A percentile compares a stretch with the other conserved stretches of the same genome.
Conservation (phyloP, 2,329 filamentous ascomycete species). For the Reticulascus tulasneorum region DNA sequence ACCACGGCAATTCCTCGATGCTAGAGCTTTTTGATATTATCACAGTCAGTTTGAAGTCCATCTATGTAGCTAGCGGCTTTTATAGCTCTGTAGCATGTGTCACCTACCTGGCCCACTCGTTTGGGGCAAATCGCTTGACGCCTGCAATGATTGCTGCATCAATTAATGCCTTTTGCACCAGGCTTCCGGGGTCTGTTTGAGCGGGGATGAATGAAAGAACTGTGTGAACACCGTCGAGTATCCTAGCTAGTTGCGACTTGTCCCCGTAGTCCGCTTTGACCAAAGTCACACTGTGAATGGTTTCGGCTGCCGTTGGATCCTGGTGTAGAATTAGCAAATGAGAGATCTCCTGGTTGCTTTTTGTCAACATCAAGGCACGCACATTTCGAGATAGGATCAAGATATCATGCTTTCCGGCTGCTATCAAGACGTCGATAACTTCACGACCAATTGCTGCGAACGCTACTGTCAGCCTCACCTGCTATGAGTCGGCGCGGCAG, state of each 20-base stretch:
- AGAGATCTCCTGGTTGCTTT: background rate
- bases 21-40: too few relatives aligned
- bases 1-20: conserved; percentile 21
- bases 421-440: conserved; percentile 15
- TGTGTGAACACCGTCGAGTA: conserved; percentile 44
- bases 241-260: conserved; percentile 27
- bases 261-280: conserved; percentile 40
- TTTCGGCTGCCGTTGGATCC: conserved; percentile 13
- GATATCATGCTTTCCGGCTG: conserved; percentile 15
- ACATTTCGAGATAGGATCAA: conserved; percentile 23
- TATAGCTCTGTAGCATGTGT: too few relatives aligned
- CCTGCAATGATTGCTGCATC: conserved; percentile 56
- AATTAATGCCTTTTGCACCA: conserved; percentile 51
- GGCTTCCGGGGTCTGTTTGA: conserved; percentile 25
- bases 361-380: background rate
- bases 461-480: background rate
- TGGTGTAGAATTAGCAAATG: background rate
- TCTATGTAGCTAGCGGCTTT: too few relatives aligned
- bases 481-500: background rate
- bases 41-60: too few relatives aligned
- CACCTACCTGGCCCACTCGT: conserved; percentile 48
- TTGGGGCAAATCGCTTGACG: conserved; percentile 58
- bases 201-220: conserved; percentile 48
- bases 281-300: conserved; percentile 30
- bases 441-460: conserved; percentile 15